Percentiles rank a stretch among this genome's conserved stretches.
Conservation (phyloP, 2,329 filamentous ascomycete genomes). For the Podosphaera xanthii region DNA sequence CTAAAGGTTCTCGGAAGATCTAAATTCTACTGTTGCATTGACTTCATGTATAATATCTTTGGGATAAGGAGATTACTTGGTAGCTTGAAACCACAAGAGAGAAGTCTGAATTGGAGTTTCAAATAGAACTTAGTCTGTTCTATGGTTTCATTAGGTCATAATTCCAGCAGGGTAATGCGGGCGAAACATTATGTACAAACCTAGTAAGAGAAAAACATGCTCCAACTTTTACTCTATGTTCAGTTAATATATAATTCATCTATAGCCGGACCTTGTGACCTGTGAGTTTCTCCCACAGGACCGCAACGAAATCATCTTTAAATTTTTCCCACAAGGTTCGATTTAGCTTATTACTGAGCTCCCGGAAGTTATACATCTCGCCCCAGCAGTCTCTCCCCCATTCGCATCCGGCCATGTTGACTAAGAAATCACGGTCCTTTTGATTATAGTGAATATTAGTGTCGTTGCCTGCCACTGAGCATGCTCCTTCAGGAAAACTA, state of each 20-base stretch:
- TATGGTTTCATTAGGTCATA: too few species aligned
- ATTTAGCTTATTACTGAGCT: constrained; percentile 79
- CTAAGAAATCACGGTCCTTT: constrained; percentile 70
- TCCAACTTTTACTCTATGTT: too few species aligned
- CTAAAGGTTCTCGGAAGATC: too few species aligned
- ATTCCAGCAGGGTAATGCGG: too few species aligned
- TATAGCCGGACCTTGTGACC: constrained; percentile 22
- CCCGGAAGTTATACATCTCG: constrained; percentile 89
- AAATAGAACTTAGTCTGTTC: too few species aligned
- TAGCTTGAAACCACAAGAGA: too few species aligned
- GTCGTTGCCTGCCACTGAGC: constrained; percentile 54
- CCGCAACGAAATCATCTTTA: constrained; percentile 40
- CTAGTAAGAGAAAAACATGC: too few species aligned
- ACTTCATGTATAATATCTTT: too few species aligned
- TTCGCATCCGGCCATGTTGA: constrained; percentile 97
- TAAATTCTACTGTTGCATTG: too few species aligned
- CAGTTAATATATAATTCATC: constrained; percentile 1
- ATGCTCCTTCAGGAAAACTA: constrained; percentile 78
- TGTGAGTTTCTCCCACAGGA: constrained; percentile 39
- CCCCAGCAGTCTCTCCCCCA: constrained; percentile 95
- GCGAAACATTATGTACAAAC: too few species aligned
- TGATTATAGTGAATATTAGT: constrained; percentile 66
- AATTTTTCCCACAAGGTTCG: constrained; percentile 58
- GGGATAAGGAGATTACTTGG: too few species aligned
- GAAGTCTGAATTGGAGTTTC: too few species aligned